Evolutionary conservation across 169 alveolate genomes (phyloP), one percentile per base, ranked within the genome.

Genomic region (Besnoitia besnoiti): DNA sequence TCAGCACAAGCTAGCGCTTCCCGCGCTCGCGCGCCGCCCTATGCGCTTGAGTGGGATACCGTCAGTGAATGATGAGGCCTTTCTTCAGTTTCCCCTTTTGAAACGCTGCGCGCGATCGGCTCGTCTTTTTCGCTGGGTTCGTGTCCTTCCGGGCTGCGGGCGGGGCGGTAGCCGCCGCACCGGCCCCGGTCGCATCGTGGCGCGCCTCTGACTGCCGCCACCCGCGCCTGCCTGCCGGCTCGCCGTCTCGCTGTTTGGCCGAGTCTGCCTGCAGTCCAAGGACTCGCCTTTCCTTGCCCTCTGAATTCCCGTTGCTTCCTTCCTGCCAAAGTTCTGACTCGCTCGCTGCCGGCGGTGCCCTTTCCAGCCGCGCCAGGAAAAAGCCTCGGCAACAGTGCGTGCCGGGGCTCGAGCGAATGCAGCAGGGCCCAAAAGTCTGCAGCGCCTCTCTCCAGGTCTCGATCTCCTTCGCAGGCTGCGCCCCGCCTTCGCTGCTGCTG

Each of bases 301-400:
- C 39, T 12, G 49, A 30, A 8, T n/a, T 44, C 85, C 40, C 55
- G 10, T 55, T 19, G 27, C 67, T 3, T 55, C 67, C 24, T 55
- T 3, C 24, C 27, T 16, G 67, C n/a, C 27, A 1, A n/a, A n/a
- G n/a, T n/a, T 5, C 3, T 3, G 67, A 55, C 12, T 3, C n/a
- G 67, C 67, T 16, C 24, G 67, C 27, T n/a, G 12, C 3, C 33
- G 93, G 42, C 42, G 14, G 27, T n/a, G 44, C 35, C 40, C 95
- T 61, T 49, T 50, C 55, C 49, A 95, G 49, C 7, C 93, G 84
- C 4, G 95, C 96, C 12, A 95, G 91, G 84, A 95, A 95, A 91
- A 95, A 95, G 62, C 96, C 96, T 40, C 96, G 47, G 73, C 96
- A 95, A 47, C 75, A 85, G 75, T 95, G 95, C 40, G 85, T 93